Percentiles rank a stretch among this genome's conserved stretches.
phyloP scores from a whole-genome alignment of 306 rosid species.

The Quercus variabilis region DNA sequence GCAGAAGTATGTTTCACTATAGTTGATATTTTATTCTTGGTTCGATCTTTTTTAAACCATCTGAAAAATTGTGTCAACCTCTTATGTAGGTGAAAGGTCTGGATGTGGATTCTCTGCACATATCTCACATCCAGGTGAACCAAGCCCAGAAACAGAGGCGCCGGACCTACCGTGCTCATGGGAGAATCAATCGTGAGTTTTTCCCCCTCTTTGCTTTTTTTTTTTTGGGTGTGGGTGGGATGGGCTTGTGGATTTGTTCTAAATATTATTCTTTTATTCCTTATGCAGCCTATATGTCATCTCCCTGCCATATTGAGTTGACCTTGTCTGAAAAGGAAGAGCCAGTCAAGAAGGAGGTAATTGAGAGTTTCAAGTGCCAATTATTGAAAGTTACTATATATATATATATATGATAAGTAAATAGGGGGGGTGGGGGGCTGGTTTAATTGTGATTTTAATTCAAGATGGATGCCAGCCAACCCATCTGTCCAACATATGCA shows the following conservation, averaged over 20 bases:
- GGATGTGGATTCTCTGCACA: constrained; percentile 46
- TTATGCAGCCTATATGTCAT: constrained; percentile 81
- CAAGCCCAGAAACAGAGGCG: constrained; percentile 58
- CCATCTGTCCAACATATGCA: background rate
- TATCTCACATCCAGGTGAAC: constrained; percentile 54
- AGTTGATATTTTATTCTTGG: background rate
- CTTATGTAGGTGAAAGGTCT: constrained; percentile 46
- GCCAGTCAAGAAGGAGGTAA: constrained; percentile 89
- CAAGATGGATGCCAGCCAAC: no score
- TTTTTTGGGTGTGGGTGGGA: background rate
- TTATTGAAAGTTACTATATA: background rate
- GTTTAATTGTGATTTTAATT: no score
- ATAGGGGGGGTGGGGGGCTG: no score
- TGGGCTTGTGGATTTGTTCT: background rate
- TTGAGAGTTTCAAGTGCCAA: background rate
- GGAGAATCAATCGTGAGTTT: constrained; percentile 48
- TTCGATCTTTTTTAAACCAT: background rate
- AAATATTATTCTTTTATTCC: background rate
- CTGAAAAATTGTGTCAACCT: background rate
- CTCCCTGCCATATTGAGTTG: constrained; percentile 95
- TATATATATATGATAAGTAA: background rate
- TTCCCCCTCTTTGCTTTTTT: background rate
- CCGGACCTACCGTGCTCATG: constrained; percentile 58
- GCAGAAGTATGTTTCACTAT: constrained; percentile 31
- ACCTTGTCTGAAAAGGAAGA: constrained; percentile 85